Conservation (phyloP, 208 protist genomes). For the Phytomonas serpens region DNA sequence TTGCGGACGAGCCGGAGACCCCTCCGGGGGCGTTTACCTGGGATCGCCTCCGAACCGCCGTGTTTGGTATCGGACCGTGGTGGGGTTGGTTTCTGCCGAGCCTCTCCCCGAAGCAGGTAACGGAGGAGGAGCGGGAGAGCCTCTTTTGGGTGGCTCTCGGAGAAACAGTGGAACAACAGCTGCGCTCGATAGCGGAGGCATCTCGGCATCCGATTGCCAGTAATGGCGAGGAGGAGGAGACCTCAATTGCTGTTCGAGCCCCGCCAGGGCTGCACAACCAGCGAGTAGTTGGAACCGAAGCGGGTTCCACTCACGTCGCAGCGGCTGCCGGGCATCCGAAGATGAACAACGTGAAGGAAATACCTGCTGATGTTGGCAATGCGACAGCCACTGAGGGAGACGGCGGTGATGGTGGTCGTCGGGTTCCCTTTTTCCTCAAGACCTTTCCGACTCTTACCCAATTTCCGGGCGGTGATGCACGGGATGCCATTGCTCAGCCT, state of each 20-base stretch:
- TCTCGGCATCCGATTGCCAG: background rate
- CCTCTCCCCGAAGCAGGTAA: constrained; percentile 18
- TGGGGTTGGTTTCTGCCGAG: constrained; percentile 26
- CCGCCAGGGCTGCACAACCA: background rate
- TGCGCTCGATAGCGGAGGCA: constrained; percentile 32
- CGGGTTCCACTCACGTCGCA: background rate
- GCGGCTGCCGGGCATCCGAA: background rate
- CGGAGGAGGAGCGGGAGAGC: constrained; percentile 24
- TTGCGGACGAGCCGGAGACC: constrained; percentile 11
- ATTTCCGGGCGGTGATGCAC: background rate
- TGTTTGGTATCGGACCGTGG: constrained; percentile 24
- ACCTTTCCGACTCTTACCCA: background rate
- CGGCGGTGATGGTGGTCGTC: background rate
- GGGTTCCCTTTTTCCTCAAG: background rate
- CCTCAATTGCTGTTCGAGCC: background rate
- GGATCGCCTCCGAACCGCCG: constrained; percentile 16
- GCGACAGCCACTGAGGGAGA: background rate
- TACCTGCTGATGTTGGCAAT: background rate
- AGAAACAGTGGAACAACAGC: constrained; percentile 28
- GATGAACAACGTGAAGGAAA: background rate
- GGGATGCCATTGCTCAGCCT: background rate
- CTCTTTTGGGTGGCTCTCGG: constrained; percentile 31
- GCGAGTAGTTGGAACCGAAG: background rate
- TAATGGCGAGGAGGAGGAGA: constrained; percentile 14
- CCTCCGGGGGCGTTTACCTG: constrained; percentile 12